Conservation (phyloP, 164 flowering plant genomes). For the Aristolochia fimbriata region DNA sequence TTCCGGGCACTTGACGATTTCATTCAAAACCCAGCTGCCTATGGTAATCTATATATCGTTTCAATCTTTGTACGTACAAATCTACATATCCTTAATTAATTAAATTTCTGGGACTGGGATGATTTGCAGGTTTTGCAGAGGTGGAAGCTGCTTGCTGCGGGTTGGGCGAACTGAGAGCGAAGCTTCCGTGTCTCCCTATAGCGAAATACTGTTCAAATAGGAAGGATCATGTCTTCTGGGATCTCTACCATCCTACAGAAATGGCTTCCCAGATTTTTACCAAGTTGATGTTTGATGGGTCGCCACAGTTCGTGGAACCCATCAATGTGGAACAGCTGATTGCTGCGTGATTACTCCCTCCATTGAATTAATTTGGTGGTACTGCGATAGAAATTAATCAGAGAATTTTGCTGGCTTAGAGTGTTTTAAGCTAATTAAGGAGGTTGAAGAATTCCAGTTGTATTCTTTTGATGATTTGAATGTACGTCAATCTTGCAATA, state of each 20-base stretch:
- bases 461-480: too few species aligned
- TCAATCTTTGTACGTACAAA: neutral
- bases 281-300: conserved; percentile 32
- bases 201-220: conserved; percentile 50
- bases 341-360: conserved; percentile 7
- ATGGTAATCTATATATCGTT: conserved; percentile 32
- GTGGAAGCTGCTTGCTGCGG: conserved; percentile 87
- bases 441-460: too few species aligned
- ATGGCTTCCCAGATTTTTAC: conserved; percentile 30
- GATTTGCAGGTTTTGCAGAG: conserved; percentile 63
- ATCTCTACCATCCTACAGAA: conserved; percentile 70
- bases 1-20: conserved; percentile 29
- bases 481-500: too few species aligned
- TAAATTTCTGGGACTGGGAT: neutral
- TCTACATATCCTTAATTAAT: neutral
- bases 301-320: conserved; percentile 27
- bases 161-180: conserved; percentile 42
- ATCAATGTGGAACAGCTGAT: conserved; percentile 39
- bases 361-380: too few species aligned
- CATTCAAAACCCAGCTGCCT: conserved; percentile 35
- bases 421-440: too few species aligned
- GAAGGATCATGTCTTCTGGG: conserved; percentile 71
- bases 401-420: too few species aligned
- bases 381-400: too few species aligned
- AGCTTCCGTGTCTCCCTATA: conserved; percentile 45